Evolutionary conservation across 208 protist genomes (phyloP).

Genomic region (Wallacemonas collosoma): DNA sequence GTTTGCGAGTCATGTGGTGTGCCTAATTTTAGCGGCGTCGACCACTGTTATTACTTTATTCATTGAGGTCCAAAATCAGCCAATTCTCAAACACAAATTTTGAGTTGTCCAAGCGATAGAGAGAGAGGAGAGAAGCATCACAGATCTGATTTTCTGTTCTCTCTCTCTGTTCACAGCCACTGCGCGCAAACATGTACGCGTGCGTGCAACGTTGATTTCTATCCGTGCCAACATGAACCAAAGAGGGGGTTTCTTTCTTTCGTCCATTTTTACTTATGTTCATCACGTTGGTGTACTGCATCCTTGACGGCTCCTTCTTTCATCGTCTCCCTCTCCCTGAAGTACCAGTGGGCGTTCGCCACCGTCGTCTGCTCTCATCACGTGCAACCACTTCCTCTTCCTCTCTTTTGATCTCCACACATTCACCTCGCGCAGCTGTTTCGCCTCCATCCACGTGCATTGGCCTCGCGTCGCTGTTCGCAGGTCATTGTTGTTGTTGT

Average conservation of each 20-base stretch:
- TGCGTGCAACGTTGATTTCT: neutral
- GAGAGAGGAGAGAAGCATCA: neutral
- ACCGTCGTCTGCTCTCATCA: no score
- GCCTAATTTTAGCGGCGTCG: constrained; percentile 1
- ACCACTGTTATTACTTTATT: constrained; percentile 17
- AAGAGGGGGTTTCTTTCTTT: neutral
- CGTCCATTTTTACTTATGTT: constrained; percentile 16
- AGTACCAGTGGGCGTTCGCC: neutral
- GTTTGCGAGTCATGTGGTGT: neutral
- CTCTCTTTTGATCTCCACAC: neutral
- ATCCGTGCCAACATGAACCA: neutral
- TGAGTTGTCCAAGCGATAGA: neutral
- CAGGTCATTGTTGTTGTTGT: neutral
- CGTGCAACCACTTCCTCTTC: neutral
- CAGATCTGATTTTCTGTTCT: neutral
- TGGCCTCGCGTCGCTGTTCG: neutral
- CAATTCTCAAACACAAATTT: constrained; percentile 3
- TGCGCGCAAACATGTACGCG: neutral
- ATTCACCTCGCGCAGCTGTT: no score
- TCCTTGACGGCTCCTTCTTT: neutral
- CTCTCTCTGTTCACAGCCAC: neutral
- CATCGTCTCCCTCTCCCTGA: neutral
- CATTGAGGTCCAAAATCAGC: neutral
- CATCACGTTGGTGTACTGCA: neutral
- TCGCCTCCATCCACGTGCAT: neutral